phyloP scores from a whole-genome alignment of 163 green algal species.

The Chlorella variabilis region DNA sequence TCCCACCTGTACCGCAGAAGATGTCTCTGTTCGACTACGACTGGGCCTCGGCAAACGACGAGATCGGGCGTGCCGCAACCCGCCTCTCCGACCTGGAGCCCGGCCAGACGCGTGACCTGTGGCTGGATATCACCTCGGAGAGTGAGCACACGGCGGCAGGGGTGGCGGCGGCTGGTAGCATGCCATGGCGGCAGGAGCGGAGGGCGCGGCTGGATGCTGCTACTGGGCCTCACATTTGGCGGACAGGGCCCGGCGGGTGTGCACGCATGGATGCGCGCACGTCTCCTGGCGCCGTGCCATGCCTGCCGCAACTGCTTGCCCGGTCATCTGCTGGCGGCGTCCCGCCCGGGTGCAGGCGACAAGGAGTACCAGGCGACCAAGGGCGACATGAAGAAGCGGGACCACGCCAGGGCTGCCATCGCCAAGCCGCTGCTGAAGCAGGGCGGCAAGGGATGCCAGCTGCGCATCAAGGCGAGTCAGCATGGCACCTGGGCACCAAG shows the following conservation, averaged over 20 bases:
- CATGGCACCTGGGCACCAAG: neutral
- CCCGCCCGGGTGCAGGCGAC: constrained; percentile 34
- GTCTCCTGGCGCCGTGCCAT: too few species aligned
- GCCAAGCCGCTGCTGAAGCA: constrained; percentile 12
- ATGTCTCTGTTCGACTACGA: constrained; percentile 46
- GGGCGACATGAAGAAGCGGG: constrained; percentile 29
- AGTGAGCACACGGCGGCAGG: neutral
- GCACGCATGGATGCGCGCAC: too few species aligned
- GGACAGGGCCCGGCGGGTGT: too few species aligned
- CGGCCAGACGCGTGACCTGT: constrained; percentile 42
- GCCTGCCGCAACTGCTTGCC: too few species aligned
- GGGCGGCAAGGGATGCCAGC: constrained; percentile 14
- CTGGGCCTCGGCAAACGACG: constrained; percentile 25
- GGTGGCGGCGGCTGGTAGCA: neutral
- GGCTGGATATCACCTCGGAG: constrained; percentile 40
- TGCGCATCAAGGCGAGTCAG: constrained; percentile 10
- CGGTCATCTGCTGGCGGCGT: too few species aligned
- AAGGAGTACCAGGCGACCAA: constrained; percentile 15
- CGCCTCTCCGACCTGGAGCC: constrained; percentile 30
- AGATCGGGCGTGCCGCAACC: constrained; percentile 26
- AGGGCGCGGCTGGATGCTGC: too few species aligned
- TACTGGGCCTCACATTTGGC: too few species aligned
- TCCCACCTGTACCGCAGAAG: neutral
- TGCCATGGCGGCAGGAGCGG: too few species aligned
- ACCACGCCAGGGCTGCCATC: constrained; percentile 7